Evolutionary conservation across 768 basidiomycete species (phyloP).

Genomic region (Gymnopilus junonius): DNA sequence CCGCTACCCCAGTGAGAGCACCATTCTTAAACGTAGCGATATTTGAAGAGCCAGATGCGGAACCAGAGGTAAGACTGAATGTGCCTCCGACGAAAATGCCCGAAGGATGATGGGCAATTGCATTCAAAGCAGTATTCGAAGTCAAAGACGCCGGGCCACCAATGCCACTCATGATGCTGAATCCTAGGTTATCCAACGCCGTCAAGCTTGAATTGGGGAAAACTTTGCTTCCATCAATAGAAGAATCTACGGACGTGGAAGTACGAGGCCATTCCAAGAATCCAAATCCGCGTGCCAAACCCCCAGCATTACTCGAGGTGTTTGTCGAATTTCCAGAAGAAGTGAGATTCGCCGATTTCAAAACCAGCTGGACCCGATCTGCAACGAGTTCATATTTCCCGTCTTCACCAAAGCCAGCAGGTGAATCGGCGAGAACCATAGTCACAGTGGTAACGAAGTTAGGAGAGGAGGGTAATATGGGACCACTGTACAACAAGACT

Average conservation of each 20-base stretch:
- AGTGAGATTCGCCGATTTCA: slow-evolving; percentile 63
- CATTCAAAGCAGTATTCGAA: slow-evolving; percentile 46
- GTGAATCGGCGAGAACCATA: slow-evolving; percentile 71
- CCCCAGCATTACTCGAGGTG: slow-evolving; percentile 32
- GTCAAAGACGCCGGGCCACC: slow-evolving; percentile 47
- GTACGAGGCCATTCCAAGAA: slow-evolving; percentile 87
- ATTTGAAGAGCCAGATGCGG: slow-evolving; percentile 64
- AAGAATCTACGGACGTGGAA: slow-evolving; percentile 29
- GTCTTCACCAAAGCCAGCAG: slow-evolving; percentile 62
- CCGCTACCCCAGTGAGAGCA: slow-evolving; percentile 52
- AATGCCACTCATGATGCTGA: slow-evolving; percentile 64
- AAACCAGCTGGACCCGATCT: slow-evolving; percentile 78
- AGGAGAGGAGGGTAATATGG: slow-evolving; percentile 74
- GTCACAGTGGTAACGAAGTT: slow-evolving; percentile 75
- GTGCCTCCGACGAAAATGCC: slow-evolving; percentile 80
- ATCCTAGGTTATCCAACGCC: slow-evolving; percentile 61
- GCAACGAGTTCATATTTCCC: slow-evolving; percentile 86
- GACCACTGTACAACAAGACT: slow-evolving; percentile 77
- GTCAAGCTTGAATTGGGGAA: slow-evolving; percentile 78
- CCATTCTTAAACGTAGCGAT: slow-evolving; percentile 73
- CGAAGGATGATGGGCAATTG: slow-evolving; percentile 68
- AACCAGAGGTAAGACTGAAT: slow-evolving; percentile 65
- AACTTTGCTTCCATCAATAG: slow-evolving; percentile 60
- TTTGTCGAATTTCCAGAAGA: slow-evolving; percentile 33
- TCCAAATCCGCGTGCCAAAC: slow-evolving; percentile 66